A percentile compares a stretch with the other conserved stretches of the same genome.
Conservation (phyloP, 2,329 filamentous ascomycete genomes). For the Trichoderma arundinaceum region DNA sequence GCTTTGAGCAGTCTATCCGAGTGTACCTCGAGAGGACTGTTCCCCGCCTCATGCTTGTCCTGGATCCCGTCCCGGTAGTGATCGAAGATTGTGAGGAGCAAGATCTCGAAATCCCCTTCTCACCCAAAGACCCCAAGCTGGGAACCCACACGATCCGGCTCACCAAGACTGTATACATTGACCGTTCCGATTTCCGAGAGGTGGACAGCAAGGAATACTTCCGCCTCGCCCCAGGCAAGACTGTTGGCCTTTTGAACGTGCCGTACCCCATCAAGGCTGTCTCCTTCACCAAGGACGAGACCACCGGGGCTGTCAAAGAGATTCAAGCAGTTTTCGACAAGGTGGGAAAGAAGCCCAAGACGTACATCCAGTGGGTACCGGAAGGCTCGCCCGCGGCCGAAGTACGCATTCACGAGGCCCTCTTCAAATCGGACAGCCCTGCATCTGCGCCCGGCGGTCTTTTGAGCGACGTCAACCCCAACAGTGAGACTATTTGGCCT, state of each 20-base stretch:
- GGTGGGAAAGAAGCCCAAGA: constrained; percentile 72
- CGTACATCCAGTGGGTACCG: constrained; percentile 84
- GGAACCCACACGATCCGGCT: constrained; percentile 67
- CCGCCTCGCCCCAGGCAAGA: constrained; percentile 77
- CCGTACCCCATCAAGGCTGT: constrained; percentile 73
- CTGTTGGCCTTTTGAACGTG: constrained; percentile 74
- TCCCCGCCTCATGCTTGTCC: constrained; percentile 84
- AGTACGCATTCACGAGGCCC: constrained; percentile 74
- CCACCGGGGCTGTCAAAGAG: constrained; percentile 67
- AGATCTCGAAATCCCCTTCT: constrained; percentile 77
- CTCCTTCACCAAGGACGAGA: constrained; percentile 69
- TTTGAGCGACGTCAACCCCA: constrained; percentile 77
- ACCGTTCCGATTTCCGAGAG: constrained; percentile 74
- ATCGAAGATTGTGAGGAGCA: constrained; percentile 71
- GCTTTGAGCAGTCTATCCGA: constrained; percentile 86
- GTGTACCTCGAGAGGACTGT: constrained; percentile 87
- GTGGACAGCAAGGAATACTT: constrained; percentile 77
- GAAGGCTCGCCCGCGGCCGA: constrained; percentile 69
- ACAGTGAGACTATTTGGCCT: constrained; percentile 75
- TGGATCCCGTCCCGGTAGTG: constrained; percentile 82
- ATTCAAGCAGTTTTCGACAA: constrained; percentile 69
- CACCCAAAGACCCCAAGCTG: constrained; percentile 75
- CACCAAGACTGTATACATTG: constrained; percentile 62
- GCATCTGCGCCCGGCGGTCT: constrained; percentile 77
- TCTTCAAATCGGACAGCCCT: constrained; percentile 84